Conservation (phyloP, 2,329 filamentous ascomycete genomes). For the Aspergillus oerlinghausenensis region DNA sequence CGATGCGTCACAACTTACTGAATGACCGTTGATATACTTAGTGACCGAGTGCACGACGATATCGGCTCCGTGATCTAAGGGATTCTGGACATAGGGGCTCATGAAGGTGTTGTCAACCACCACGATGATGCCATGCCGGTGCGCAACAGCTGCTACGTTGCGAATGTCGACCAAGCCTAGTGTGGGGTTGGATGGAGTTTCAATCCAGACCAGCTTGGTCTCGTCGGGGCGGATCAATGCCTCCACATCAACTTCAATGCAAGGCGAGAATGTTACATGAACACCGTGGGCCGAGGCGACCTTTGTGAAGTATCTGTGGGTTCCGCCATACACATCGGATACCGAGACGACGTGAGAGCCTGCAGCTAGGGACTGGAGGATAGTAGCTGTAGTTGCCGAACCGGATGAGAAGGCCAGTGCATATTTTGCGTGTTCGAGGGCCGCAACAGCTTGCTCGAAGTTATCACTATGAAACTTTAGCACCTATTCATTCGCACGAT, state of each 20-base stretch:
- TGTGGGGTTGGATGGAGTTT: slow-evolving; percentile 91
- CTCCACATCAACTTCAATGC: slow-evolving; percentile 82
- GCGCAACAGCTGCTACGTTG: slow-evolving; percentile 75
- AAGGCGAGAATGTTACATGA: slow-evolving; percentile 87
- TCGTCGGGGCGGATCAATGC: slow-evolving; percentile 73
- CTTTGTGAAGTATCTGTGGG: slow-evolving; percentile 97
- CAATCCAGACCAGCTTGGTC: slow-evolving; percentile 96
- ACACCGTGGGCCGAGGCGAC: slow-evolving; percentile 93
- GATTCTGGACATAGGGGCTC: slow-evolving; percentile 94
- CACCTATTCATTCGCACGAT: background rate
- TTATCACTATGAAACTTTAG: slow-evolving; percentile 57
- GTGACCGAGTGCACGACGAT: slow-evolving; percentile 96
- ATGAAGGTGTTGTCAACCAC: slow-evolving; percentile 99
- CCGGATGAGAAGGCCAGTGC: slow-evolving; percentile 93
- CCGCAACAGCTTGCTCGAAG: slow-evolving; percentile 87
- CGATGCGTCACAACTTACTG: slow-evolving; percentile 31
- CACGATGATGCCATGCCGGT: slow-evolving; percentile 82
- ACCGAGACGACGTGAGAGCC: slow-evolving; percentile 95
- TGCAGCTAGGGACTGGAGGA: slow-evolving; percentile 85
- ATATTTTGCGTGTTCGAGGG: slow-evolving; percentile 86
- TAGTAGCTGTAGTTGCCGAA: slow-evolving; percentile 86
- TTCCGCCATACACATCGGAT: slow-evolving; percentile 96
- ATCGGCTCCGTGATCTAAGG: slow-evolving; percentile 89
- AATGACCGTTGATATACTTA: slow-evolving; percentile 98
- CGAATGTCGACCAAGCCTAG: slow-evolving; percentile 89